Evolutionary conservation across 768 basidiomycete species (phyloP).

Genomic region (Pleurotus platypus): DNA sequence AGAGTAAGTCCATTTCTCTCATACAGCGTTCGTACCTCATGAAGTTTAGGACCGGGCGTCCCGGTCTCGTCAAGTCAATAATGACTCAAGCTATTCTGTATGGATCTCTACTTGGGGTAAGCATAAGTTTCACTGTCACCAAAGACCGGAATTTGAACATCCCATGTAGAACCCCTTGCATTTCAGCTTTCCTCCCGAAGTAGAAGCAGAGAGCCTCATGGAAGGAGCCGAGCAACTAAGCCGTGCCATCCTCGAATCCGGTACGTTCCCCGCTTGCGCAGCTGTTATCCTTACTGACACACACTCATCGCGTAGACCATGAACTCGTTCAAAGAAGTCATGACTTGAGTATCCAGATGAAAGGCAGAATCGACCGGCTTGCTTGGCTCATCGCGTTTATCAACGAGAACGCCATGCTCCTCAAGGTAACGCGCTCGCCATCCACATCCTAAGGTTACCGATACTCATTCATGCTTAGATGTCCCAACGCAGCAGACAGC

Average conservation of each 20-base stretch:
- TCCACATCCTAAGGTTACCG: background rate
- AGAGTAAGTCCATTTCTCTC: slow-evolving; percentile 44
- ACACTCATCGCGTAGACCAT: slow-evolving; percentile 38
- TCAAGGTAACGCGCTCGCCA: slow-evolving; percentile 48
- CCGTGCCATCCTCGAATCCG: slow-evolving; percentile 64
- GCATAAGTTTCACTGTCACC: slow-evolving; percentile 6
- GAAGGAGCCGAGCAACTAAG: slow-evolving; percentile 76
- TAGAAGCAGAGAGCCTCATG: slow-evolving; percentile 79
- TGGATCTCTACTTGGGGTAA: slow-evolving; percentile 61
- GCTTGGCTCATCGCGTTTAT: slow-evolving; percentile 88
- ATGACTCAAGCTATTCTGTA: slow-evolving; percentile 85
- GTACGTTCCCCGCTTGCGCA: slow-evolving; percentile 29
- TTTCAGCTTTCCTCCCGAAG: slow-evolving; percentile 77
- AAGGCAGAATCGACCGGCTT: slow-evolving; percentile 68
- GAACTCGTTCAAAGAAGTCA: slow-evolving; percentile 71
- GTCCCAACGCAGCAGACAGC: slow-evolving; percentile 74
- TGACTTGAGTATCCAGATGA: slow-evolving; percentile 77
- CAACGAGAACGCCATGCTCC: slow-evolving; percentile 77
- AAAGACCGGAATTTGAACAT: background rate
- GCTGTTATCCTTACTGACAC: background rate
- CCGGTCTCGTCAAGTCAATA: slow-evolving; percentile 69
- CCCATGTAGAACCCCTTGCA: slow-evolving; percentile 63
- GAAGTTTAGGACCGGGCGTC: slow-evolving; percentile 49
- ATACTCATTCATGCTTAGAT: slow-evolving; percentile 45
- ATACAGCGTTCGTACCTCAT: background rate